A percentile compares a stretch with the other conserved stretches of the same genome.
These are phyloP conservation scores for Coix lacrymajobi DNA, from an alignment of 176 grass and related monocot species.

Conservation along the genomic window DNA sequence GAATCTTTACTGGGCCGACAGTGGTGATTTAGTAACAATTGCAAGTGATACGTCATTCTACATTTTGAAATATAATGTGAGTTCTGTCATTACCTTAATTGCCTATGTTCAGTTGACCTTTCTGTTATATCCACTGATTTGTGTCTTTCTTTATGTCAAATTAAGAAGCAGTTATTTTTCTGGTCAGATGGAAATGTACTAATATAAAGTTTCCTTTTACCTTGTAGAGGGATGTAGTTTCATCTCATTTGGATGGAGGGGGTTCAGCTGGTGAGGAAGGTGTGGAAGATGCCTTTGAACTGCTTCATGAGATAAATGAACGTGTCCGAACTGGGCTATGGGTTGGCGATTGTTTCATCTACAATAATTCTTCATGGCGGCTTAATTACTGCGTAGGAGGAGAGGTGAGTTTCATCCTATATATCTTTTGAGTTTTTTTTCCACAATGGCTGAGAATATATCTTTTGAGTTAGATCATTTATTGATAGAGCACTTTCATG, in stretches of 20 bases:
- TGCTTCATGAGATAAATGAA: conserved; percentile 98
- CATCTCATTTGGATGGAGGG: conserved; percentile 82
- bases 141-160: not conserved
- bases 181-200: not conserved
- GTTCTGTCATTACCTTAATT: conserved; percentile 20
- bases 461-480: not conserved
- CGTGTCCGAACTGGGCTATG: conserved; percentile 92
- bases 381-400: conserved; percentile 98
- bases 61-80: conserved; percentile 98
- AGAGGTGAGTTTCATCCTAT: conserved; percentile 52
- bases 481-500: conserved; percentile 2
- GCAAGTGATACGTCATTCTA: conserved; percentile 95
- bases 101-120: not conserved
- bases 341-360: conserved; percentile 99
- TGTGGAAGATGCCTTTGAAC: conserved; percentile 97
- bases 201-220: conserved; percentile 7
- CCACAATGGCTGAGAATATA: too few species aligned
- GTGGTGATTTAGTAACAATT: conserved; percentile 90
- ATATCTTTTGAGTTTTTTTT: not conserved
- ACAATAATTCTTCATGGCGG: conserved; percentile 94
- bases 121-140: not conserved
- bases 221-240: conserved; percentile 83
- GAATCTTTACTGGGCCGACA: conserved; percentile 99
- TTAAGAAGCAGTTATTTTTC: not conserved
- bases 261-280: conserved; percentile 79